Base-by-base conservation (phyloP, 1,284 basidiomycete genomes). In the Anthracocystis setariae region DNA sequence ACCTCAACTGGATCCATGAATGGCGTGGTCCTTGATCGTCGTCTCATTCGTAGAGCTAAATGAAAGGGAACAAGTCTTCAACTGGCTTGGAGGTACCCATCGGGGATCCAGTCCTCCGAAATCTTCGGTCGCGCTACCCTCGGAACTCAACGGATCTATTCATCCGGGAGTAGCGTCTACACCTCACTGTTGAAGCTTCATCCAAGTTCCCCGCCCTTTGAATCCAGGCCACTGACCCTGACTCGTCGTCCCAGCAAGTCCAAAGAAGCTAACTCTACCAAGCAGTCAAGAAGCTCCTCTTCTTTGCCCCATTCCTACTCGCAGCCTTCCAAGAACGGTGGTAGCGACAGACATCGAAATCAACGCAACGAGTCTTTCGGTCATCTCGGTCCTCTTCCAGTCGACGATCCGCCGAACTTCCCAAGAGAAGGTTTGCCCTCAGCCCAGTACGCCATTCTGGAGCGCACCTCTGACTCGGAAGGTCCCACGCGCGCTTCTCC, bases 281-380 rank as follows among this genome's bases (percentile, higher is more conserved):
- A 59, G 40, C 12, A 39, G 0, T 46, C 55, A 1, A 60, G 44
- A 35, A 44, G 55, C 0, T 52, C 64, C 13, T 72, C 21, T 52
- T 68, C 50, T 73, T 73, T 47, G 54, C 70, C 10, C 65, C 70
- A 13, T 73, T 73, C 50, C 64, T 58, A 59, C 64, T 2, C 50
- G 69, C 13, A 59, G 64, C n/a, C 56, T 2, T 53, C 27, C 40
- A 66, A 57, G 27, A 20, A 13, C 23, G 23, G 40, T 27, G 27
- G 20, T 23, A 29, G 40, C 35, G 27, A 49, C 47, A 42, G 35
- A 5, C 42, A 45, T 13, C 27, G 58, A 32, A 43, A 27, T 9
- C 50, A 50, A n/a, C 51, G 55, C 24, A 38, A 43, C 24, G 63
- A 66, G 5, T 72, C 69, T 2, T 67, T 72, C 32, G 69, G 63